Base-by-base conservation (phyloP, 768 basidiomycete genomes). In the Mycena albidolilacea region DNA sequence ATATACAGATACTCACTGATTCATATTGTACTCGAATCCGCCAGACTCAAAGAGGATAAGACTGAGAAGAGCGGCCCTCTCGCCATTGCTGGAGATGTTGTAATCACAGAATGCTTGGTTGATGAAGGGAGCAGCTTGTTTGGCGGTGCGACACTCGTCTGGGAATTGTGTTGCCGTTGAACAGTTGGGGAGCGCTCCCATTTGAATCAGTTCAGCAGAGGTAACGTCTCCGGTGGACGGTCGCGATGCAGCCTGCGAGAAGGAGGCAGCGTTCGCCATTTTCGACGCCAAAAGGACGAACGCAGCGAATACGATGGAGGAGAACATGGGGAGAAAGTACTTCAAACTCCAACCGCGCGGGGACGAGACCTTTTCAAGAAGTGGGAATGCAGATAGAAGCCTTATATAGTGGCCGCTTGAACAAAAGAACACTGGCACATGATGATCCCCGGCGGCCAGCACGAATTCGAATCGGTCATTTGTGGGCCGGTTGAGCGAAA, bases 51-150 rank as follows among this genome's bases (percentile, higher is more conserved):
- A 78, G 10, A 76, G 37, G 74, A 79, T 76, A 46, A 79, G 63
- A 50, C 76, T 78, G 30, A 79, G 70, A 21, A 78, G 62, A 10
- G 77, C 78, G 52, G 77, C 77, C 55, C 76, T 75, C 64, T 79
- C 78, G 35, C 78, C 77, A 17, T 61, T 48, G 23, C 70, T 64
- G 41, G 59, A 72, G 67, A 79, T 74, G 38, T 57, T 61, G 54
- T 50, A 79, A 37, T 77, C 72, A 6, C 50, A n/a, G 38, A 79
- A 76, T 9, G 63, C 77, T 62, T 76, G 69, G 64, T 78, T 78
- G 44, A 79, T 71, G 54, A 78, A 79, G n/a, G 78, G 78, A 7
- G 76, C 71, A 7, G 78, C 76, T 46, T 79, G 76, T 5, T 71
- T 67, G 12, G 78, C 76, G 12, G 63, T 78, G 17, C 76, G 72